phyloP scores from a whole-genome alignment of 2,329 filamentous ascomycete species.

The Drechslera avenae region DNA sequence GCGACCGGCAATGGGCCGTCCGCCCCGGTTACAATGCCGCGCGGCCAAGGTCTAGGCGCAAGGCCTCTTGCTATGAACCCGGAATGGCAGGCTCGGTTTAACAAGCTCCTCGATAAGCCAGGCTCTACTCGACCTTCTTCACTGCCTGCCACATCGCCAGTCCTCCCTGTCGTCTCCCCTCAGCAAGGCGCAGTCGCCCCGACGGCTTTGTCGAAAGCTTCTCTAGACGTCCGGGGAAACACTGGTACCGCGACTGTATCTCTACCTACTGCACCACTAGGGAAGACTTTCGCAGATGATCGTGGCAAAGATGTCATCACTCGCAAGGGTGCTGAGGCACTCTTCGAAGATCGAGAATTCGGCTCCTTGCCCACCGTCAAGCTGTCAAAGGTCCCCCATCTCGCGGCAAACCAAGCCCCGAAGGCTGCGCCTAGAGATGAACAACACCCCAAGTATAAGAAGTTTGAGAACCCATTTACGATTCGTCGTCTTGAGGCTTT shows the following conservation, averaged over 20 bases:
- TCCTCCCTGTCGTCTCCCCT: conserved; percentile 44
- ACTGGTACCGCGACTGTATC: conserved; percentile 70
- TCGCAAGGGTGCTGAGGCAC: conserved; percentile 49
- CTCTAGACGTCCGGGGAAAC: conserved; percentile 59
- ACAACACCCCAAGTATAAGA: conserved; percentile 28
- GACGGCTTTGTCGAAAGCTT: conserved; percentile 67
- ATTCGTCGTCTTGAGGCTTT: conserved; percentile 33
- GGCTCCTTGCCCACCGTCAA: conserved; percentile 52
- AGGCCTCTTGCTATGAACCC: conserved; percentile 49
- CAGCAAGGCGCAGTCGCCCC: conserved; percentile 60
- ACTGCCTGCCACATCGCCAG: conserved; percentile 15
- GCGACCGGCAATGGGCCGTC: conserved; percentile 42
- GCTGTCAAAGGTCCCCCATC: conserved; percentile 39
- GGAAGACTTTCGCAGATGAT: conserved; percentile 32
- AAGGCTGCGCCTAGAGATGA: conserved; percentile 33
- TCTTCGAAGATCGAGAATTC: conserved; percentile 55
- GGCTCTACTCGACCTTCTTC: conserved; percentile 37
- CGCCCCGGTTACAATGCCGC: conserved; percentile 48
- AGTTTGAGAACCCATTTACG: conserved; percentile 37
- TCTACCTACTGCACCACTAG: conserved; percentile 55
- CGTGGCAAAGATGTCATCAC: conserved; percentile 45
- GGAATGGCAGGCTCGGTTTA: conserved; percentile 84
- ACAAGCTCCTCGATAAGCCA: conserved; percentile 73
- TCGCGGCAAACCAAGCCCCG: conserved; percentile 40
- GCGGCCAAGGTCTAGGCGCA: conserved; percentile 39